Base-by-base conservation (phyloP, 1,139 yeast species). In the Protomyces macrosporus region DNA sequence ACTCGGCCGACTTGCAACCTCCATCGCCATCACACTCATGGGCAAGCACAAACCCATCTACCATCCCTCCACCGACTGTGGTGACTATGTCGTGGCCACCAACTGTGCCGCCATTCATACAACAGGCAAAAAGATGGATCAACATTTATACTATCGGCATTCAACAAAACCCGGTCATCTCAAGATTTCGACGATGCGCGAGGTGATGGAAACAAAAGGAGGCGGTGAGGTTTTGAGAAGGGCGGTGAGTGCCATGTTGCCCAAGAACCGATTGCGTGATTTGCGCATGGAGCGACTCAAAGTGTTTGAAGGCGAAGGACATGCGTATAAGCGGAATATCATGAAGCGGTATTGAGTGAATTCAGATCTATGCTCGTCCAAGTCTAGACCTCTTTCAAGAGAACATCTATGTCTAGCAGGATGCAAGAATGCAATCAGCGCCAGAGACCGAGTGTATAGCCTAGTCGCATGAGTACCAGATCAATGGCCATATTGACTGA, bases 161-260 rank as follows among this genome's bases (percentile, higher is more conserved):
- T 87, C 93, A 45, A 83, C 88, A 1, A 84, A 89, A 72, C 98
- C 98, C 1, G 98, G 98, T 63, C 85, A 91, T 42, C 82, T 93
- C 71, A 87, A 88, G 71, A 84, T 89, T 71, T 82, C 85, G 58
- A 86, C 97, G 33, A 87, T 93, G 95, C 85, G 85, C 68, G 84
- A 83, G 68, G 78, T 91, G 76, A 83, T 84, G 64, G 84, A 81
- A 65, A 87, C 90, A 75, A 86, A 86, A 72, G 98, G 98, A 10
- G 88, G 85, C 71, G 86, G 89, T 23, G 98, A 91, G 74, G 78
- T 90, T 23, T 78, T 93, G 70, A 82, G 77, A 71, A 83, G 88
- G 71, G 98, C 98, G 0, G 98, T 93, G 6, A 86, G 89, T 69
- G 96, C 96, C 66, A 93, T 93, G 99, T 80, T 93, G 65, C 98